Percentiles rank a stretch among this genome's conserved stretches.
Evolutionary conservation across 1,284 basidiomycete species (phyloP).

Genomic region (Laetiporus sulphureus): DNA sequence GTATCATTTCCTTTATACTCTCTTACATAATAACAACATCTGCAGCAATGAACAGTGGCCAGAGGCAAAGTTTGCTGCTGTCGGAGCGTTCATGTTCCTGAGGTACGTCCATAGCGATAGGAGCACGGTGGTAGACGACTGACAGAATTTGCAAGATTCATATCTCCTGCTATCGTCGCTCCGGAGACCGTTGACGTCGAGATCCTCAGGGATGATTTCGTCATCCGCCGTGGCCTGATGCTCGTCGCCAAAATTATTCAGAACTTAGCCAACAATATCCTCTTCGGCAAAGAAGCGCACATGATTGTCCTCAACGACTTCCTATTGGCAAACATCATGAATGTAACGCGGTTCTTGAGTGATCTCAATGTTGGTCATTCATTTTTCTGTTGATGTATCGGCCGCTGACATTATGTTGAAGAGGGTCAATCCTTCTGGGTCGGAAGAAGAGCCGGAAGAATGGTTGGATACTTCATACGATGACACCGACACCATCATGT

Average conservation of each 20-base stretch:
- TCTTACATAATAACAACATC: neutral
- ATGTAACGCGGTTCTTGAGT: constrained; percentile 78
- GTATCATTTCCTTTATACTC: constrained; percentile 24
- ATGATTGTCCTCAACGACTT: constrained; percentile 82
- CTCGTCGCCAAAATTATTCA: constrained; percentile 88
- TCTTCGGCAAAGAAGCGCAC: constrained; percentile 84
- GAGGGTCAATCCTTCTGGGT: constrained; percentile 32
- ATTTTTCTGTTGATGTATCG: constrained; percentile 2
- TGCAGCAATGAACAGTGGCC: constrained; percentile 65
- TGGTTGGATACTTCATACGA: constrained; percentile 72
- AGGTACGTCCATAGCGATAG: constrained; percentile 37
- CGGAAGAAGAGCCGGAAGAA: constrained; percentile 57
- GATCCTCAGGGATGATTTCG: constrained; percentile 53
- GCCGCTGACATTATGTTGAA: too few relatives aligned
- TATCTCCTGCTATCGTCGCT: constrained; percentile 81
- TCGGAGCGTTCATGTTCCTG: constrained; percentile 89
- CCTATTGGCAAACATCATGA: constrained; percentile 69
- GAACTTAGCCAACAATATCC: constrained; percentile 88
- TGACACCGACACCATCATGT: constrained; percentile 73
- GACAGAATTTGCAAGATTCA: constrained; percentile 44
- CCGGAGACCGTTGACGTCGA: constrained; percentile 84
- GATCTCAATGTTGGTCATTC: constrained; percentile 31
- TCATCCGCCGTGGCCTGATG: constrained; percentile 73
- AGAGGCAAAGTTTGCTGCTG: constrained; percentile 77
- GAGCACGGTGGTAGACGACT: neutral